phyloP scores from a whole-genome alignment of 1,284 basidiomycete species.

The Marasmius sp. region DNA sequence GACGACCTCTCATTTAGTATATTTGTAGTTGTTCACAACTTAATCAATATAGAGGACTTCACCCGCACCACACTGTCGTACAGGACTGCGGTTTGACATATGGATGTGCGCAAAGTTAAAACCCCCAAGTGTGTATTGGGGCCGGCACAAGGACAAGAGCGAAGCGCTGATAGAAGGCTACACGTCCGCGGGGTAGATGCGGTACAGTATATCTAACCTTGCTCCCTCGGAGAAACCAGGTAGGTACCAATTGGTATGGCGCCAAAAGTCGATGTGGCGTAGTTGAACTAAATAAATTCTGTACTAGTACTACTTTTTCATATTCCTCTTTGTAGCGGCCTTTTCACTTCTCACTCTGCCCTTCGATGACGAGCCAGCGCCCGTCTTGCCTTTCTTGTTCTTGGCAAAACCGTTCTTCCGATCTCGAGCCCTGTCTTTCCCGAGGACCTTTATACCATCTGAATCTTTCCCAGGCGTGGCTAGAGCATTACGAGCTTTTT shows the following conservation, averaged over 20 bases:
- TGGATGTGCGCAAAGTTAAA: no score
- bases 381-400: slow-evolving; percentile 28
- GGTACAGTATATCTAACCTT: no score
- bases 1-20: background rate
- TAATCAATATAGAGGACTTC: background rate
- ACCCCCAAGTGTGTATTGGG: no score
- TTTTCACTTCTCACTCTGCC: slow-evolving; percentile 59
- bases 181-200: no score
- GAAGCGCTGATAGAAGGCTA: no score
- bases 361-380: slow-evolving; percentile 26
- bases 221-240: no score
- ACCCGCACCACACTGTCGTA: background rate
- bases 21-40: background rate
- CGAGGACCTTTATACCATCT: slow-evolving; percentile 37
- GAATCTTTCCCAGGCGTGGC: slow-evolving; percentile 26
- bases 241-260: no score
- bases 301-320: slow-evolving; percentile 45
- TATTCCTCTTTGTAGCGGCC: slow-evolving; percentile 54
- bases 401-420: slow-evolving; percentile 47
- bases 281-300: background rate
- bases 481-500: slow-evolving; percentile 58
- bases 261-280: no score
- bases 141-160: no score
- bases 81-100: no score
- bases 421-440: slow-evolving; percentile 41